Evolutionary conservation across 495 filamentous ascomycete species (phyloP).

Genomic region (Aspergillus sclerotiicarbonarius): DNA sequence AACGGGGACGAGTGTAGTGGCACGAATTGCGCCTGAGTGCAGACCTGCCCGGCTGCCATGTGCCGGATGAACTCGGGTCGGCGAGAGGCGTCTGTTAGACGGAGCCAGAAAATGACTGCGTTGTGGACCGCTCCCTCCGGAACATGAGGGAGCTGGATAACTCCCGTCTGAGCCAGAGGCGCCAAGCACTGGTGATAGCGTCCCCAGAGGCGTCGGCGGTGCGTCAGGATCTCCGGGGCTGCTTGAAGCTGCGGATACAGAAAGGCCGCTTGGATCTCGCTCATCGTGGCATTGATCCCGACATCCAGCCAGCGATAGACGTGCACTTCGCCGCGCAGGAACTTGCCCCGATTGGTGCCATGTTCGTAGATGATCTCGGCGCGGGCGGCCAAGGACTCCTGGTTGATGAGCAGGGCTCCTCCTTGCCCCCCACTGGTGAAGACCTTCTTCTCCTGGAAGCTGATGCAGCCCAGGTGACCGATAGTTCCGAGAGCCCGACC

Average conservation of each 20-base stretch:
- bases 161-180: constrained; percentile 8
- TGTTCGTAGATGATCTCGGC: constrained; percentile 21
- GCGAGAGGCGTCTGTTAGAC: constrained; percentile 1
- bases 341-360: constrained; percentile 21
- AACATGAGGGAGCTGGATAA: constrained; percentile 5
- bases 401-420: constrained; percentile 21
- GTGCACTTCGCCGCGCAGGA: constrained; percentile 21
- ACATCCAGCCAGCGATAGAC: constrained; percentile 19
- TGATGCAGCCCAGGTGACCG: constrained; percentile 23
- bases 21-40: constrained; percentile 18
- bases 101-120: constrained; percentile 20
- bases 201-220: neutral
- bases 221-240: constrained; percentile 16
- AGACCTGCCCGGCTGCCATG: constrained; percentile 7
- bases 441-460: constrained; percentile 28
- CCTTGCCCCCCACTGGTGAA: constrained; percentile 22
- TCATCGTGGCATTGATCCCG: constrained; percentile 17
- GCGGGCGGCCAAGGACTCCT: constrained; percentile 8
- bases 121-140: constrained; percentile 12
- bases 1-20: constrained; percentile 15
- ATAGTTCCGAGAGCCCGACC: constrained; percentile 12
- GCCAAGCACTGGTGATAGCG: constrained; percentile 1
- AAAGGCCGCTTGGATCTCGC: constrained; percentile 23
- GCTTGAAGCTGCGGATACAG: constrained; percentile 22
- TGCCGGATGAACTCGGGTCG: neutral